Conservation (phyloP, 352 stramenopile genomes). For the Phytopythium helicoides region DNA sequence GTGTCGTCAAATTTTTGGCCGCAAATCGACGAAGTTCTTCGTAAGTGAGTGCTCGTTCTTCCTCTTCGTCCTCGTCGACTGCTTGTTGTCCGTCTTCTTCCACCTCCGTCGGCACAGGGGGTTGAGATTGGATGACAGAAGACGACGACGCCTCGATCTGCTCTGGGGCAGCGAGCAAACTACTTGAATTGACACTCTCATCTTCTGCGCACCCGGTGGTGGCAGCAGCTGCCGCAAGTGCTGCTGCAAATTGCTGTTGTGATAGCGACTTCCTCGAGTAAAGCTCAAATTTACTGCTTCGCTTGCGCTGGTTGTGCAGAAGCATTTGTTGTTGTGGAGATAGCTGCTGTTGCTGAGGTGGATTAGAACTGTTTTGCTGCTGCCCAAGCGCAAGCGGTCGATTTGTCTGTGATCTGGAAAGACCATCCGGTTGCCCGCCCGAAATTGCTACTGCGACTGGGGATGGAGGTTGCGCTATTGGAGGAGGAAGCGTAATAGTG, state of each 20-base stretch:
- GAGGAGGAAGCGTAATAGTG: constrained; percentile 46
- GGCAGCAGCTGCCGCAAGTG: constrained; percentile 15
- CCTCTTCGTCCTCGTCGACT: constrained; percentile 53
- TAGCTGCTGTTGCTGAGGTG: constrained; percentile 12
- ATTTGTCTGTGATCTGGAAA: constrained; percentile 2
- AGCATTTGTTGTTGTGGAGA: constrained; percentile 8
- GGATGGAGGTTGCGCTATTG: constrained; percentile 1
- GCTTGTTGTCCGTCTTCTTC: constrained; percentile 16
- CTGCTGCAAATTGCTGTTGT: constrained; percentile 39
- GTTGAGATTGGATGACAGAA: not conserved
- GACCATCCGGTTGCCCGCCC: not conserved
- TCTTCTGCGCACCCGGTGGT: not conserved
- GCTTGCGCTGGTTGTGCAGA: constrained; percentile 28
- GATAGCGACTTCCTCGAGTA: constrained; percentile 38
- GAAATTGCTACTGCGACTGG: not conserved
- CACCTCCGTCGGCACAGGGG: not conserved
- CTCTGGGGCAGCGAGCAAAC: not conserved
- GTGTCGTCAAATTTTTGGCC: constrained; percentile 41
- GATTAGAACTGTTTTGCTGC: not conserved
- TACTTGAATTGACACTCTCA: not conserved
- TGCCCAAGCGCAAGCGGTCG: not conserved
- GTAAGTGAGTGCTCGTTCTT: constrained; percentile 69
- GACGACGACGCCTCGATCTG: too few species aligned
- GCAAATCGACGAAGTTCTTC: constrained; percentile 68
- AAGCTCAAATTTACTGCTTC: constrained; percentile 29